Evolutionary conservation across 2,329 filamentous ascomycete species (phyloP), one percentile per base, ranked within the genome.

Genomic region (Fulvia fulva): DNA sequence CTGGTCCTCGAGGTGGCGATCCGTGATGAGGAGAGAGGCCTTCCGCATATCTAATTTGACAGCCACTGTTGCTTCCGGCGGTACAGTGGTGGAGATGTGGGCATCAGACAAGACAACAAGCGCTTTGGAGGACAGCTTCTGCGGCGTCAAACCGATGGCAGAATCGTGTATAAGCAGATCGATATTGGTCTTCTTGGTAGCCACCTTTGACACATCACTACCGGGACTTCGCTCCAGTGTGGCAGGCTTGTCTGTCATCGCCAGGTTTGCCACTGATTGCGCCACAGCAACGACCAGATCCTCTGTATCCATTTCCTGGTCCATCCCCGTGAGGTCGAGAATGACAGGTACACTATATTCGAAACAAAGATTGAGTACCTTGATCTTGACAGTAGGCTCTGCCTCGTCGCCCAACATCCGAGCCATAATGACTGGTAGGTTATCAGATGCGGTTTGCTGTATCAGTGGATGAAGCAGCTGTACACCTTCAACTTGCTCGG

Each of bases 331-430:
- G 5, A 96, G 74, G 53, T 91, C 90, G 79, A 96, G 87, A 0
- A 97, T 74, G 0, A 89, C 90, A 0, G 90, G 83, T 3, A 97
- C 89, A 16, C 88, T 87, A 72, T 99, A 99, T 71, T 99, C 95
- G n/a, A 91, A 74, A 59, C 86, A 87, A 4, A 96, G 66, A 61
- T 96, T 91, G 73, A 89, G 89, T 44, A 97, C 76, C 71, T 96
- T 95, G 58, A 97, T 73, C 71, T 95, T 96, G 64, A 97, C 79
- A 6, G 90, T 86, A 0, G 95, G 93, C 63, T 97, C 93, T 76
- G 95, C 90, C 71, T 97, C 93, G 70, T 97, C 92, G 0, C 91
- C 91, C 64, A 99, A 89, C 76, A 96, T 89, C 51, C 94, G 84
- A 59, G 89, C 84, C 87, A 96, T 96, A 54, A 97, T 73, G 63